phyloP scores from a whole-genome alignment of 169 alveolate species.

The Pseudocohnilembus persalinus region DNA sequence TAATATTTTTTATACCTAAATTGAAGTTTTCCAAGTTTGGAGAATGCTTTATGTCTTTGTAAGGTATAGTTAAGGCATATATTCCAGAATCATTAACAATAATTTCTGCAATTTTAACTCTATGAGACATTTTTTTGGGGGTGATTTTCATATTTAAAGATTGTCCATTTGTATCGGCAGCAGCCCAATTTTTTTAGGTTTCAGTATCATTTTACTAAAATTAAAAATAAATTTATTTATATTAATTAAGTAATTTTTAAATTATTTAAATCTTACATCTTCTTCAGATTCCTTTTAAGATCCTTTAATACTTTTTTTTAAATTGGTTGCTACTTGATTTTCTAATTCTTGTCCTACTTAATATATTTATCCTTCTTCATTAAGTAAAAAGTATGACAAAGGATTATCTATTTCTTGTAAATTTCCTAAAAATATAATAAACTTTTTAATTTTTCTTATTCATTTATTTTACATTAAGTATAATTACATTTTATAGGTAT shows the following conservation, averaged over 20 bases:
- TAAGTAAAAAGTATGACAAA: constrained; percentile 26
- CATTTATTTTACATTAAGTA: not conserved
- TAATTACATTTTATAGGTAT: not conserved
- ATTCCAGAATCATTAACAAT: constrained; percentile 33
- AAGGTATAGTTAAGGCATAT: constrained; percentile 39
- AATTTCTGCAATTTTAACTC: constrained; percentile 34
- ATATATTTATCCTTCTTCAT: constrained; percentile 33
- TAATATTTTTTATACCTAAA: not conserved
- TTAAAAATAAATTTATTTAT: no score
- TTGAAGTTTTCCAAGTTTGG: not conserved
- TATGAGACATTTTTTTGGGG: constrained; percentile 17
- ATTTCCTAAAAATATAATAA: not conserved
- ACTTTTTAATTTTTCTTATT: not conserved
- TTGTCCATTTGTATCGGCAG: not conserved
- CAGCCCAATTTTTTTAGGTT: no score
- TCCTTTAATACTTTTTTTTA: constrained; percentile 11
- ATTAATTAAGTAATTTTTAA: not conserved
- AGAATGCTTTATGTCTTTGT: constrained; percentile 22
- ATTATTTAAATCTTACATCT: not conserved
- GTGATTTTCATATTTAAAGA: constrained; percentile 13
- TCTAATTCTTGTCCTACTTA: constrained; percentile 28
- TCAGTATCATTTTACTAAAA: no score
- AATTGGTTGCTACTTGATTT: constrained; percentile 21
- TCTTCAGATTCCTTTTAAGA: no score
- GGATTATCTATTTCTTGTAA: constrained; percentile 25